Evolutionary conservation across 2,329 filamentous ascomycete genomes (phyloP).

Genomic region (Fusarium tricinctum): DNA sequence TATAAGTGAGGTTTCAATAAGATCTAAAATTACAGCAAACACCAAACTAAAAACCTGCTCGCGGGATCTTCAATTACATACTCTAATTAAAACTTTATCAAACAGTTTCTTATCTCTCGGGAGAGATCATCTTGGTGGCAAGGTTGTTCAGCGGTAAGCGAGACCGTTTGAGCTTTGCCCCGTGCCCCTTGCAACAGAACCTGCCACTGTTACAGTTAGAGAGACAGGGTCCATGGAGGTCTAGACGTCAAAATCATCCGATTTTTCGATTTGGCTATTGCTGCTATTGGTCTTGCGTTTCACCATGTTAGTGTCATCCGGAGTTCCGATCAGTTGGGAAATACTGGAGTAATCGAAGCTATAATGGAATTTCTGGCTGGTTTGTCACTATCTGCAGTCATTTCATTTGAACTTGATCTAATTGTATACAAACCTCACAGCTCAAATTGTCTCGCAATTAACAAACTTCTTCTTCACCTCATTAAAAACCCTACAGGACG

Average conservation of each 20-base stretch:
- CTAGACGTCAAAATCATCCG: conserved; percentile 1
- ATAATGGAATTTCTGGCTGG: neutral
- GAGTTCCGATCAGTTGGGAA: neutral
- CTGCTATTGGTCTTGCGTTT: neutral
- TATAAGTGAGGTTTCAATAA: neutral
- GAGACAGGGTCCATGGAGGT: neutral
- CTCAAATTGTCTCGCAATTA: too few species aligned
- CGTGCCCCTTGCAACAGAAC: conserved; percentile 3
- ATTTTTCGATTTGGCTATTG: neutral
- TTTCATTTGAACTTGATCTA: too few species aligned
- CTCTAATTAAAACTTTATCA: neutral
- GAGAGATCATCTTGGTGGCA: neutral
- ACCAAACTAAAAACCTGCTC: neutral
- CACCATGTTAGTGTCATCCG: neutral
- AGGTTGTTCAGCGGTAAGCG: neutral
- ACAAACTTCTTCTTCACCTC: rapidly evolving
- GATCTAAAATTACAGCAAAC: neutral
- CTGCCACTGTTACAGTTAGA: conserved; percentile 10
- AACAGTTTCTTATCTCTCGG: neutral
- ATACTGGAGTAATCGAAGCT: neutral
- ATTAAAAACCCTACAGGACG: neutral
- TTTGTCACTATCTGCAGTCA: too few species aligned
- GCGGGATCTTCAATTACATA: neutral
- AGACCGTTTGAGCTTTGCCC: conserved; percentile 12
- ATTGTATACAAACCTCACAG: too few species aligned